Conservation (phyloP, 2,329 filamentous ascomycete genomes). For the Cryphonectria japonica region DNA sequence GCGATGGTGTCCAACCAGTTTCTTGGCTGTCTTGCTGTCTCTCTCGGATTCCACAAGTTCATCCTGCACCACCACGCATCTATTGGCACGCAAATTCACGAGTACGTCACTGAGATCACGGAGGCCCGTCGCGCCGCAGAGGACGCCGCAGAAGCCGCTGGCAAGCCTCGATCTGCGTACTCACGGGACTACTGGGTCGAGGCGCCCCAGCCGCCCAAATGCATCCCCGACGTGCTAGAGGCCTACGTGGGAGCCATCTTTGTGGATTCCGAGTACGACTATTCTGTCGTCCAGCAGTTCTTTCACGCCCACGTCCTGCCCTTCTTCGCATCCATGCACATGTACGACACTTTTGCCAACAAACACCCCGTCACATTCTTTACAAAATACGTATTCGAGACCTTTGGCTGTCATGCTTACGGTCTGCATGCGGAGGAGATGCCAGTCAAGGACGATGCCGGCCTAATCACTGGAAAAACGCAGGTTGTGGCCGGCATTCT, state of each 20-base stretch:
- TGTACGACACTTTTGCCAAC: slow-evolving; percentile 86
- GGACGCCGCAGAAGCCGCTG: slow-evolving; percentile 39
- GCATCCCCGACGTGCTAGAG: slow-evolving; percentile 84
- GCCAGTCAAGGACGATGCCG: slow-evolving; percentile 39
- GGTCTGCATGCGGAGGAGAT: slow-evolving; percentile 58
- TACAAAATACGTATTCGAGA: slow-evolving; percentile 62
- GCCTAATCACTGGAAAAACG: slow-evolving; percentile 36
- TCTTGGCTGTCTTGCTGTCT: slow-evolving; percentile 78
- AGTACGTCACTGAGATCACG: slow-evolving; percentile 62
- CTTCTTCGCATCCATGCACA: slow-evolving; percentile 82
- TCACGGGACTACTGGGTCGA: slow-evolving; percentile 71
- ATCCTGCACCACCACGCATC: slow-evolving; percentile 59
- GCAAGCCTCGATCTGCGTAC: slow-evolving; percentile 44
- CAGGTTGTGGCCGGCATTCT: slow-evolving; percentile 72
- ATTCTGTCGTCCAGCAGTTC: slow-evolving; percentile 72
- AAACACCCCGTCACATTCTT: slow-evolving; percentile 83
- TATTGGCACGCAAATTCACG: slow-evolving; percentile 50
- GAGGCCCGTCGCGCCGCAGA: slow-evolving; percentile 43
- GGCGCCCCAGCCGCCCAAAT: slow-evolving; percentile 69
- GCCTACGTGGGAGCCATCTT: slow-evolving; percentile 89
- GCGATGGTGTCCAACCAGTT: slow-evolving; percentile 99
- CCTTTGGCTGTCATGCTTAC: slow-evolving; percentile 67
- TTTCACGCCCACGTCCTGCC: slow-evolving; percentile 74
- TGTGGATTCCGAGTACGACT: slow-evolving; percentile 84
- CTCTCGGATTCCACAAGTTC: slow-evolving; percentile 76